Evolutionary conservation across 1,284 basidiomycete genomes (phyloP).

Genomic region (Cutaneotrichosporon spelunceum): DNA sequence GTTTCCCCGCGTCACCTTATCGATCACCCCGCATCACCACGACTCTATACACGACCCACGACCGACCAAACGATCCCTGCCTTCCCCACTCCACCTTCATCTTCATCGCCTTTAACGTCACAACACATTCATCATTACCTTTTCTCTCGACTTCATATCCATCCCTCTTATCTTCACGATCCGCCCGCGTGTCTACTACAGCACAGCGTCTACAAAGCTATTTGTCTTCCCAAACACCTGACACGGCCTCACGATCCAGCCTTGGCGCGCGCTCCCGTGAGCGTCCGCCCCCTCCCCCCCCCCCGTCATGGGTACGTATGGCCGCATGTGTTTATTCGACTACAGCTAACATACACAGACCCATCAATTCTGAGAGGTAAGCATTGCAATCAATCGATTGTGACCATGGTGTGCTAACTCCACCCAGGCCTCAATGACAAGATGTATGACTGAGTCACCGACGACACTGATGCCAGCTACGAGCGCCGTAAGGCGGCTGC

Average conservation of each 20-base stretch:
- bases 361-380: slow-evolving; percentile 43
- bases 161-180: not conserved
- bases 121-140: not conserved
- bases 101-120: not conserved
- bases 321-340: not conserved
- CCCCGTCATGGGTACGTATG: slow-evolving; percentile 18
- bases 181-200: not conserved
- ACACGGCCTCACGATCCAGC: not conserved
- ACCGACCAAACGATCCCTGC: not conserved
- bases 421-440: slow-evolving; percentile 51
- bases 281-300: not conserved
- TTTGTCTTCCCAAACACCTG: not conserved
- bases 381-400: slow-evolving; percentile 6
- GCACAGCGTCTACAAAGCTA: not conserved
- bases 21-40: not conserved
- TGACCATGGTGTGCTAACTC: not conserved
- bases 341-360: slow-evolving; percentile 24
- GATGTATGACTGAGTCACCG: slow-evolving; percentile 32
- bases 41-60: not conserved
- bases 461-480: slow-evolving; percentile 55
- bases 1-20: not conserved
- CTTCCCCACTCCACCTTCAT: not conserved
- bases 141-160: not conserved
- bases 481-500: slow-evolving; percentile 95
- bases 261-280: not conserved